Evolutionary conservation across 2,329 filamentous ascomycete genomes (phyloP).

Genomic region (Penicillium sp.): DNA sequence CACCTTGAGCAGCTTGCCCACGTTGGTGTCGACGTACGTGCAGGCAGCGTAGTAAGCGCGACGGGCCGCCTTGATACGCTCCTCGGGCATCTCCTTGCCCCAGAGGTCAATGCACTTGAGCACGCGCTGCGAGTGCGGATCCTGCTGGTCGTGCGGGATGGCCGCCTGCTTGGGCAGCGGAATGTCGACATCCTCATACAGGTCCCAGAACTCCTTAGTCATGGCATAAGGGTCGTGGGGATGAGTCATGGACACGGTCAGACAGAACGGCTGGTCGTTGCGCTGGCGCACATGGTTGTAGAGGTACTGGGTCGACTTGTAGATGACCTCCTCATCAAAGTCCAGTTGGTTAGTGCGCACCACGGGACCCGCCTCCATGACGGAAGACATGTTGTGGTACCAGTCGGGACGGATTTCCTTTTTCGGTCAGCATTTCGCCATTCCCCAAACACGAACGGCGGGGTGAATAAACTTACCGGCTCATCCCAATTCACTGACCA

Average conservation of each 20-base stretch:
- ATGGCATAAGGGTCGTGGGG: constrained; percentile 94
- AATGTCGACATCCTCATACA: constrained; percentile 83
- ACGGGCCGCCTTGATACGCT: constrained; percentile 75
- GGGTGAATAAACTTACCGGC: too few species aligned
- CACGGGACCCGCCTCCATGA: constrained; percentile 78
- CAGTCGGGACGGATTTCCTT: constrained; percentile 65
- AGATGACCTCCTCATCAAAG: constrained; percentile 94
- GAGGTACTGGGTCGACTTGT: constrained; percentile 76
- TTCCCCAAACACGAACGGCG: too few species aligned
- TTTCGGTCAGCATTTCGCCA: too few species aligned
- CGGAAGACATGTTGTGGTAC: constrained; percentile 94
- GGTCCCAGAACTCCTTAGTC: constrained; percentile 84
- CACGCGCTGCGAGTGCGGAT: constrained; percentile 76
- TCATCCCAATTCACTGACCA: constrained; percentile 96
- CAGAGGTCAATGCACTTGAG: constrained; percentile 79
- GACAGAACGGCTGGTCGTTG: constrained; percentile 66
- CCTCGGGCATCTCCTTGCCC: constrained; percentile 71
- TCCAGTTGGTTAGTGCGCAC: constrained; percentile 90
- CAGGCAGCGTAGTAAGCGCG: constrained; percentile 88
- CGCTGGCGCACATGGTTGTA: constrained; percentile 84
- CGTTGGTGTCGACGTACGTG: constrained; percentile 87
- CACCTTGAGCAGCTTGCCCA: constrained; percentile 69
- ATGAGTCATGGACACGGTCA: constrained; percentile 89
- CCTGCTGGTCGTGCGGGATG: constrained; percentile 71
- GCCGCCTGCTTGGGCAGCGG: constrained; percentile 62